Evolutionary conservation across 805 yeast genomes (phyloP), one percentile per base, ranked within the genome.

Genomic region (Pichia deserticola): DNA sequence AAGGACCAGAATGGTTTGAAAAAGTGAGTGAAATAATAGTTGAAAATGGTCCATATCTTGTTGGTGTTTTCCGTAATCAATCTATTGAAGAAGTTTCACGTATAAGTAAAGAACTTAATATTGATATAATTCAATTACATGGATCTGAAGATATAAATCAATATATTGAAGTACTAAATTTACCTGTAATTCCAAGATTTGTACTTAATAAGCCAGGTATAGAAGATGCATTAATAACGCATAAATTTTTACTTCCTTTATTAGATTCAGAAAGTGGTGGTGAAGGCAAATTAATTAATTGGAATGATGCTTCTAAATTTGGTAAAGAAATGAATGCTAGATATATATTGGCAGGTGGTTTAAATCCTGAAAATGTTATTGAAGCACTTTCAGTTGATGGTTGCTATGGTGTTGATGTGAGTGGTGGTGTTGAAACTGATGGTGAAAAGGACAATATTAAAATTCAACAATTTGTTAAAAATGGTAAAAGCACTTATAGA

Each of bases 201-300:
- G 79, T 84, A 1, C 87, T 95, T 0, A 68, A 69, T 28, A 83
- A 82, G 43, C 61, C 75, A 3, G 62, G 60, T 12, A 57, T 59
- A 33, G 53, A 54, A 7, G 53, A 61, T 2, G 59, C 71, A 5
- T 13, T 51, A 4, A 33, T 32, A 2, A 58, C 60, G 2, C 61
- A 61, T 40, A 67, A 71, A 13, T 82, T 84, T 48, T 57, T 76
- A 10, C 54, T 84, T 5, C 79, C 89, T 1, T 70, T 93, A 44
- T 70, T 92, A 20, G 99, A 93, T 61, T 84, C 95, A 2, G 96
- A 87, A 58, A 75, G 75, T 2, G 99, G 99, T 10, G 99, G 99
- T 1, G 93, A 89, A 56, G 99, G 99, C 6, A 78, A 78, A 48
- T 58, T 70, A n/a, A 76, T 89, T 15, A 81, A 86, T 62, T 92